These are phyloP conservation scores for Xylaria sp. DNA, from an alignment of 2,329 filamentous ascomycete species.

Conservation along the genomic window DNA sequence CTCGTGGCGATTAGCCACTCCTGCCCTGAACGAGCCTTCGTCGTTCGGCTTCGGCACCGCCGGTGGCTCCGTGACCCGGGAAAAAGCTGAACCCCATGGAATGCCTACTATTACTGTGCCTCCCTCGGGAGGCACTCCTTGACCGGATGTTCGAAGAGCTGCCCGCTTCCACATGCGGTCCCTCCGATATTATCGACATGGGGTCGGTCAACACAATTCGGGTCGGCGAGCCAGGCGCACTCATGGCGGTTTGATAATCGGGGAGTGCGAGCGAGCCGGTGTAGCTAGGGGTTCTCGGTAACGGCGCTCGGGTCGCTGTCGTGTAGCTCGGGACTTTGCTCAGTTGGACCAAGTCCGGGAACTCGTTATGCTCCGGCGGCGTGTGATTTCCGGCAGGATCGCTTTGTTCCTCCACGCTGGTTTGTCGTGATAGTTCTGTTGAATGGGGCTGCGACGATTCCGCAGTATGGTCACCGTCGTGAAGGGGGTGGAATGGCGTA, in stretches of 20 bases:
- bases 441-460: constrained; percentile 49
- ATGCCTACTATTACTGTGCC: constrained; percentile 21
- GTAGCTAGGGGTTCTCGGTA: constrained; percentile 54
- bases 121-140: constrained; percentile 26
- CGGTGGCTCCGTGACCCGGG: constrained; percentile 26
- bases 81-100: constrained; percentile 35
- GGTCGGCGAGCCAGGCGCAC: constrained; percentile 53
- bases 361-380: constrained; percentile 52
- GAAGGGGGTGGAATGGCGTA: constrained; percentile 45
- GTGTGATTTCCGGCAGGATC: constrained; percentile 54
- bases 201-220: constrained; percentile 37
- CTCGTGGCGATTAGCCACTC: constrained; percentile 24
- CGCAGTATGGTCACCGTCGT: constrained; percentile 39
- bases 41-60: constrained; percentile 34
- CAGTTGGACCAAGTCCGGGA: constrained; percentile 63
- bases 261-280: constrained; percentile 58
- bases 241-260: constrained; percentile 66
- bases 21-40: constrained; percentile 30
- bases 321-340: constrained; percentile 78
- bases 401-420: constrained; percentile 51
- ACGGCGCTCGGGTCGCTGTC: constrained; percentile 69
- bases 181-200: constrained; percentile 34
- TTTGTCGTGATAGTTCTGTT: constrained; percentile 54
- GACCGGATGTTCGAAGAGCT: constrained; percentile 17
- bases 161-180: constrained; percentile 6